Evolutionary conservation across 768 basidiomycete species (phyloP).

Genomic region (Phylloporus arenicola): DNA sequence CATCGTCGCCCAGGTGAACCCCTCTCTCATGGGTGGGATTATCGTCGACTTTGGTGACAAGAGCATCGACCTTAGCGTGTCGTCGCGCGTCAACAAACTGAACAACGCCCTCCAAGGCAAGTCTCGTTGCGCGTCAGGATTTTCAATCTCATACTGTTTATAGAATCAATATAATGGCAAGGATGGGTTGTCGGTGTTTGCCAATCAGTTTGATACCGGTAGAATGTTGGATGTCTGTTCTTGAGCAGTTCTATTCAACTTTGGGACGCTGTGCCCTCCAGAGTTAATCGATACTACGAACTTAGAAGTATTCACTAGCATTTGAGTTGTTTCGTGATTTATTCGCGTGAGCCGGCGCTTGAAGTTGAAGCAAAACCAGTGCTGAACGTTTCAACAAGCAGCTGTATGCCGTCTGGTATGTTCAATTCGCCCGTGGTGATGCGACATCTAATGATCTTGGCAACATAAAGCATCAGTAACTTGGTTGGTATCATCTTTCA

Average conservation of each 20-base stretch:
- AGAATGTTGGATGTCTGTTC: constrained; percentile 9
- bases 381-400: not conserved
- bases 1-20: constrained; percentile 65
- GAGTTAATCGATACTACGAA: not conserved
- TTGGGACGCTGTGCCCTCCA: not conserved
- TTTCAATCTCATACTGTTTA: constrained; percentile 11
- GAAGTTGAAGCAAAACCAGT: too few relatives aligned
- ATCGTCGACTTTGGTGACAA: constrained; percentile 98
- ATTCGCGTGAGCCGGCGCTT: not conserved
- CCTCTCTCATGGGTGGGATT: constrained; percentile 84
- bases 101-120: constrained; percentile 82
- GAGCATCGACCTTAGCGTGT: constrained; percentile 93
- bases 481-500: constrained; percentile 13
- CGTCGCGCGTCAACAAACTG: constrained; percentile 90
- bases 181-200: not conserved
- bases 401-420: constrained; percentile 17
- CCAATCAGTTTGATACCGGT: constrained; percentile 5
- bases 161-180: constrained; percentile 23
- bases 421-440: not conserved
- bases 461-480: constrained; percentile 9
- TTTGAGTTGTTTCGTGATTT: not conserved
- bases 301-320: too few relatives aligned
- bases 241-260: not conserved
- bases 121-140: constrained; percentile 24
- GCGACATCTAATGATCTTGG: not conserved